Percentiles rank a stretch among this genome's conserved stretches.
phyloP scores from a whole-genome alignment of 2,329 filamentous ascomycete species.

The Kalmusia sp. region DNA sequence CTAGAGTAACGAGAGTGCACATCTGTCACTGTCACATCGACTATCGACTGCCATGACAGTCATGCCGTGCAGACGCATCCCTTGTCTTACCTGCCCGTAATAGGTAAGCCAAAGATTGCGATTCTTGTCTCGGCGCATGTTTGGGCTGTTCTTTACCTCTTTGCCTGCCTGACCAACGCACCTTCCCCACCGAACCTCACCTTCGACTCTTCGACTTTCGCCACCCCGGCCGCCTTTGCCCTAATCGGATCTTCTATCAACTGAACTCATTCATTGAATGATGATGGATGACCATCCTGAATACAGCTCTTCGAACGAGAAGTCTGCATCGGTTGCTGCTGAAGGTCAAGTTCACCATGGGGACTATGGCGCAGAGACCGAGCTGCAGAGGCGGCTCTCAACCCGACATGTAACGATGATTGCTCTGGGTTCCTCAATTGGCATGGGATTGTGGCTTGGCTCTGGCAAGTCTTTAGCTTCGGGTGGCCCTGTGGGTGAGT shows the following conservation, averaged over 20 bases:
- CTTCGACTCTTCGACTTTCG: neutral
- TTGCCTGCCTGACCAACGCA: neutral
- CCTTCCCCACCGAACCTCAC: neutral
- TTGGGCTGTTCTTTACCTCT: neutral
- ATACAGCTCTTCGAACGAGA: neutral
- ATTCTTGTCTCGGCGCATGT: too few species aligned
- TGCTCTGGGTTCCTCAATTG: slow-evolving; percentile 51
- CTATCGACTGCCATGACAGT: too few species aligned
- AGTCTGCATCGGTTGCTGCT: neutral
- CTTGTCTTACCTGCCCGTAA: too few species aligned
- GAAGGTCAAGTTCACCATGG: slow-evolving; percentile 1
- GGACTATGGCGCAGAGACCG: slow-evolving; percentile 38
- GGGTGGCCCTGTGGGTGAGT: slow-evolving; percentile 51
- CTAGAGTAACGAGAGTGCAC: too few species aligned
- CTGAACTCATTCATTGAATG: neutral
- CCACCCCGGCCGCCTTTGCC: neutral
- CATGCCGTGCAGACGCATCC: too few species aligned
- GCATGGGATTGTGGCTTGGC: slow-evolving; percentile 56
- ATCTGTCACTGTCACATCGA: too few species aligned
- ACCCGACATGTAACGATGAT: slow-evolving; percentile 52
- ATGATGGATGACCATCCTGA: slow-evolving; percentile 1
- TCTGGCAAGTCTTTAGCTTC: slow-evolving; percentile 50
- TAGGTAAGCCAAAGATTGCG: too few species aligned
- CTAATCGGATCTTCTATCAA: too few species aligned
- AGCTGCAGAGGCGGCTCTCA: slow-evolving; percentile 49